These are phyloP conservation scores for Athelia sp. DNA, from an alignment of 1,284 basidiomycete genomes.

Conservation along the genomic window DNA sequence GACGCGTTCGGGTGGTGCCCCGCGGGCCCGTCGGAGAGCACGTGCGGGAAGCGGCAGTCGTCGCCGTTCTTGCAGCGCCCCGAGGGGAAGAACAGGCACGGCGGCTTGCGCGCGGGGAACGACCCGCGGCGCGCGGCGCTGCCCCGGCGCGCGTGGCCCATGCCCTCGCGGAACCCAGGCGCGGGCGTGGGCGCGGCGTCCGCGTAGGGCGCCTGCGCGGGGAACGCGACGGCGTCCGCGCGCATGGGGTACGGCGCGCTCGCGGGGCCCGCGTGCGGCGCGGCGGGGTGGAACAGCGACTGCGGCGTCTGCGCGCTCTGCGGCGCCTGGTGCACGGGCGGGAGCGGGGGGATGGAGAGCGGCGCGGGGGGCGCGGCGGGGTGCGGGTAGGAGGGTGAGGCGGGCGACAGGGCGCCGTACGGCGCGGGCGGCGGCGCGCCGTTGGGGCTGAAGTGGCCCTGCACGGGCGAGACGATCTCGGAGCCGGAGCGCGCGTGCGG, in stretches of 20 bases:
- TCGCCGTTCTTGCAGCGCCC: conserved; percentile 81
- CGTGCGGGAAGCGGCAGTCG: conserved; percentile 78
- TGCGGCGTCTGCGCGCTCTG: conserved; percentile 38
- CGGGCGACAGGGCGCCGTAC: conserved; percentile 55
- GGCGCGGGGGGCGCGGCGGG: conserved; percentile 53
- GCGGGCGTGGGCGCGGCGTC: no score
- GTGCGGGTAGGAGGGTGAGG: conserved; percentile 52
- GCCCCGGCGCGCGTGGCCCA: no score
- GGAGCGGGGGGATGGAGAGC: conserved; percentile 46
- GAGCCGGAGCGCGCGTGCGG: conserved; percentile 49
- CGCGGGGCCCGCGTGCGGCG: conserved; percentile 18
- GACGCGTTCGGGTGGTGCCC: conserved; percentile 35
- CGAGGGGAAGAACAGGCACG: conserved; percentile 77
- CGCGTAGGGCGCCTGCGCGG: no score
- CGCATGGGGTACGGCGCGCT: conserved; percentile 30
- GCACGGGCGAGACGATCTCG: conserved; percentile 54
- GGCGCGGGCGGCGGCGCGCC: conserved; percentile 46
- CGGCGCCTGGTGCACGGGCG: conserved; percentile 38
- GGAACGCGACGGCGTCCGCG: conserved; percentile 38
- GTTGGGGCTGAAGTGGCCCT: conserved; percentile 48
- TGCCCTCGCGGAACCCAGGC: no score
- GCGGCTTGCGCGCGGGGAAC: conserved; percentile 58
- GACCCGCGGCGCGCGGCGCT: conserved; percentile 42
- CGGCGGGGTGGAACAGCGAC: conserved; percentile 33
- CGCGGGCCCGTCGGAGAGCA: conserved; percentile 51